Base-by-base conservation (phyloP, 2,329 filamentous ascomycete species). In the Hypoxylon rubiginosum region DNA sequence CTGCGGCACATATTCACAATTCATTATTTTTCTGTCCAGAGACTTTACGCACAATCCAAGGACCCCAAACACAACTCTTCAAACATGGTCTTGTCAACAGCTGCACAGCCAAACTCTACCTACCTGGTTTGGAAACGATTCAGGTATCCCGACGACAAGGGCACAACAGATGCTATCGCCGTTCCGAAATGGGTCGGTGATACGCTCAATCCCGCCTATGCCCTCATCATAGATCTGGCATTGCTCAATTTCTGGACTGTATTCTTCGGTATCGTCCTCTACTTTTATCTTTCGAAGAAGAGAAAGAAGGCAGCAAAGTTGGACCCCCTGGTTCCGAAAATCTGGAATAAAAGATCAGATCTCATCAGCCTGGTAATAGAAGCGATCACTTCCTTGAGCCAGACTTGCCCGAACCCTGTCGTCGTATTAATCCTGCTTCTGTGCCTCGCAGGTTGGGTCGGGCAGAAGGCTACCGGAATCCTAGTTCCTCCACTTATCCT, bases 401-500 rank as follows among this genome's bases (percentile, higher is more conserved):
- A 57, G 53, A 48, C 54, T 58, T 62, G 69, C 67, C 41, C 51
- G 34, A 60, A 45, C 2, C 61, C 65, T 0, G 34, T 32, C 13
- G 7, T 26, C 32, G 10, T 24, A 9, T 36, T 61, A 15, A 10
- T 62, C 11, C 48, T 72, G n/a, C n/a, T 68, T 10, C n/a, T 64
- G 3, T 11, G 65, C 52, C 17, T 71, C 19, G 32, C 50, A 1
- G 54, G 56, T 30, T 71, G 53, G 49, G 53, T 58, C 15, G 69
- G 52, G 3, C 63, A 70, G 53, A 70, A 43, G 19, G 69, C 67
- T 5, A 39, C 67, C 4, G 63, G 62, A 34, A 58, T 69, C 19
- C 32, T 71, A 9, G 57, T 71, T 3, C 60, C 69, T 9, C 60
- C 67, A 9, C 63, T 59, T 11, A 66, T 73, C 30, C 49, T 68